Evolutionary conservation across 257 asterid genomes (phyloP).

Genomic region (Penstemon newberryi): DNA sequence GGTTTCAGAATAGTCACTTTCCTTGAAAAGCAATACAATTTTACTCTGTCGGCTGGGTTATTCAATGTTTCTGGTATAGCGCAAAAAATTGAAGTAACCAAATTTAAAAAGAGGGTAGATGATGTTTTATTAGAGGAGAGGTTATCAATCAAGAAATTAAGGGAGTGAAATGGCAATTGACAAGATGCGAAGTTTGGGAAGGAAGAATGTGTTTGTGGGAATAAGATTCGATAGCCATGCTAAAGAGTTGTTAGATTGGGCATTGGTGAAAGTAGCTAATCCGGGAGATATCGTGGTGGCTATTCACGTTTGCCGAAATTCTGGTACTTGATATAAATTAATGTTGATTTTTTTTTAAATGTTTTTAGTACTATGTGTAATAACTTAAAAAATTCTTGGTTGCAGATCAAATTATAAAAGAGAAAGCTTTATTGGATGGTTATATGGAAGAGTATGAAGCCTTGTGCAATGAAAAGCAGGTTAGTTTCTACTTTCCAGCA

Average conservation of each 20-base stretch:
- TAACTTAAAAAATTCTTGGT: slow-evolving; percentile 11
- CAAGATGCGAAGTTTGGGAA: slow-evolving; percentile 37
- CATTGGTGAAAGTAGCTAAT: slow-evolving; percentile 76
- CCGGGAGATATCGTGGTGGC: slow-evolving; percentile 81
- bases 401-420: slow-evolving; percentile 59
- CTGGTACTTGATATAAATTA: slow-evolving; percentile 47
- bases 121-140: slow-evolving; percentile 30
- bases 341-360: neutral
- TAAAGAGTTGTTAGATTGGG: slow-evolving; percentile 83
- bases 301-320: slow-evolving; percentile 71
- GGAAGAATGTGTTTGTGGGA: slow-evolving; percentile 80
- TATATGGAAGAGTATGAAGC: slow-evolving; percentile 74
- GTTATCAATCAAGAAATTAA: slow-evolving; percentile 22
- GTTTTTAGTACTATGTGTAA: slow-evolving; percentile 6
- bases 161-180: slow-evolving; percentile 48
- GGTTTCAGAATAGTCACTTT: slow-evolving; percentile 26
- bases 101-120: neutral
- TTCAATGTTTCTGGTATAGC: slow-evolving; percentile 32
- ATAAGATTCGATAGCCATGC: slow-evolving; percentile 63
- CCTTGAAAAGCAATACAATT: slow-evolving; percentile 29
- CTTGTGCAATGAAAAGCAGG: slow-evolving; percentile 74
- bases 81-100: no score
- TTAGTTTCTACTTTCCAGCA: slow-evolving; percentile 18
- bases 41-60: slow-evolving; percentile 37
- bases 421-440: slow-evolving; percentile 53